Evolutionary conservation across 169 alveolate genomes (phyloP).

Genomic region (Eimeria zaria): DNA sequence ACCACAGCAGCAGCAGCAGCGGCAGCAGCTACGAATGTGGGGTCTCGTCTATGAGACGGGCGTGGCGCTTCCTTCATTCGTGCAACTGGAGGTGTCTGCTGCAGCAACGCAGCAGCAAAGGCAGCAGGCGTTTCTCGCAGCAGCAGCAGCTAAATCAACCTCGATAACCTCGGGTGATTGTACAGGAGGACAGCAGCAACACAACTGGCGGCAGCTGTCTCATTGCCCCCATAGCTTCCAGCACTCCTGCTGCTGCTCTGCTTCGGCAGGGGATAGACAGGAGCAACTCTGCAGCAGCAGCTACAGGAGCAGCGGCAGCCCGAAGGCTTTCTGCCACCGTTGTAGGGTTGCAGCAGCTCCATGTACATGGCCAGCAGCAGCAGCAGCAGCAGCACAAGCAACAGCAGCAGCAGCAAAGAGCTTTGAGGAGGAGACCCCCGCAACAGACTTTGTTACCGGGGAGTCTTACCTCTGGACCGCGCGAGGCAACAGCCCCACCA

Average conservation of each 20-base stretch:
- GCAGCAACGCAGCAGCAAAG: slow-evolving; percentile 24
- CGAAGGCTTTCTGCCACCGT: slow-evolving; percentile 24
- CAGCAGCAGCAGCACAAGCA: too few species aligned
- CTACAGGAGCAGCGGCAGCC: slow-evolving; percentile 24
- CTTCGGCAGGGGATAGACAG: background rate
- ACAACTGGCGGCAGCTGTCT: slow-evolving; percentile 26
- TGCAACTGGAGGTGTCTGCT: slow-evolving; percentile 14
- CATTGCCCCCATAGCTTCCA: background rate
- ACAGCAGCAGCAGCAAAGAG: slow-evolving; percentile 41
- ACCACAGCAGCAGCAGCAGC: slow-evolving; percentile 3
- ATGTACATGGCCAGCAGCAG: slow-evolving; percentile 54
- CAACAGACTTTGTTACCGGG: slow-evolving; percentile 34
- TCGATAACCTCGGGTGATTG: background rate
- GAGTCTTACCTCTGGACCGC: slow-evolving; percentile 61
- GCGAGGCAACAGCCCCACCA: background rate
- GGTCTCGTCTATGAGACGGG: slow-evolving; percentile 26
- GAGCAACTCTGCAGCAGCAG: background rate
- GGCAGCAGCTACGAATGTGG: slow-evolving; percentile 39
- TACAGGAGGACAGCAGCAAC: background rate
- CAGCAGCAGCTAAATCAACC: slow-evolving; percentile 8
- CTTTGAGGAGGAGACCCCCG: slow-evolving; percentile 9
- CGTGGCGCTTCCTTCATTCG: slow-evolving; percentile 32
- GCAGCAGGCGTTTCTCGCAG: slow-evolving; percentile 36
- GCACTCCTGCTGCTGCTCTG: slow-evolving; percentile 9
- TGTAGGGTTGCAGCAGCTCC: slow-evolving; percentile 61